Base-by-base conservation (phyloP, 805 yeast genomes). In the Maudiozyma turicensis region DNA sequence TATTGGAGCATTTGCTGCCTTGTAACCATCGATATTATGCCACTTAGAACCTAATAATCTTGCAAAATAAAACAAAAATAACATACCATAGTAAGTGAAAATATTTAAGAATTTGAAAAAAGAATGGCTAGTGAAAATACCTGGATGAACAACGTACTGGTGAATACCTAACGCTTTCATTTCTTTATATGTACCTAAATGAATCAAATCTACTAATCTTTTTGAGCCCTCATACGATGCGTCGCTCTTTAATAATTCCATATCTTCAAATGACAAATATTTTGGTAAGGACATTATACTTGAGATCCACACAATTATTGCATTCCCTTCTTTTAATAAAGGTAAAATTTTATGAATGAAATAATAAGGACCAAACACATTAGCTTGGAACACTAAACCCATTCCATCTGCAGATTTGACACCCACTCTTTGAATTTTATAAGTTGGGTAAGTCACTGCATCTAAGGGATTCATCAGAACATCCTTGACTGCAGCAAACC, bases 351-450 rank as follows among this genome's bases (percentile, higher is more conserved):
- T 81, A 56, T 84, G 86, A 48, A 90, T 73, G 47, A 93, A 69
- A 65, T 82, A 93, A 69, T 86, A 90, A 2, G 98, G 98, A 0
- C 95, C 96, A 68, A 93, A 87, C n/a, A 91, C 96, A 62, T 93
- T 93, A 5, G 93, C 95, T 67, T 93, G 95, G 70, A 91, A 93
- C 4, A 89, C 88, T 32, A 85, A 69, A 1, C 98, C 97, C 72
- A 91, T 57, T 0, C 79, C 89, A 66, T 93, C 99, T 15, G 60
- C 64, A 1, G 95, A 79, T 59, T 76, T 80, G 29, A 82, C 81
- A 4, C 97, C 96, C 14, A 78, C 74, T 50, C 76, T 73, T 71
- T 93, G 98, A 38, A 84, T 75, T 66, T 91, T 89, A 68, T 86
- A 90, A 1, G 81, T 80, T 8, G 96, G 97, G 51, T 77, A 80